Evolutionary conservation across 345 rosid species (phyloP).

Genomic region (Aquilaria yunnanensis): DNA sequence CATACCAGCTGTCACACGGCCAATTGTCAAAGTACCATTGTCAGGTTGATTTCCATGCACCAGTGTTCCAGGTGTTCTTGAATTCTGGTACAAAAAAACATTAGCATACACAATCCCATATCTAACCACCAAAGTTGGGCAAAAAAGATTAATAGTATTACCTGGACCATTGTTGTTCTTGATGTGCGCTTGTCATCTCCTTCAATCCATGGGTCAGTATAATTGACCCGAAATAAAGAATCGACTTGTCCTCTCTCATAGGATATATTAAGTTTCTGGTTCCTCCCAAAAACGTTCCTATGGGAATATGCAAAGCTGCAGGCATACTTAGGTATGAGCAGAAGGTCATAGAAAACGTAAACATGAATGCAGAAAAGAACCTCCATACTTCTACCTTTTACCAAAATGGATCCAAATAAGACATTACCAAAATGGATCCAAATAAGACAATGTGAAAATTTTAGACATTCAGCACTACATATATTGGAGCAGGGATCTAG

Average conservation of each 20-base stretch:
- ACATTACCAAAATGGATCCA: neutral
- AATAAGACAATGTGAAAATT: too few relatives aligned
- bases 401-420: neutral
- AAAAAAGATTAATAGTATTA: conserved; percentile 15
- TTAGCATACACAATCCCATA: conserved; percentile 16
- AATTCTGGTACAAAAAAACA: conserved; percentile 49
- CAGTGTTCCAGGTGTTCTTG: conserved; percentile 91
- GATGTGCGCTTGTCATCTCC: conserved; percentile 94
- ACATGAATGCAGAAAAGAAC: neutral
- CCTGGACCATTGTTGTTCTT: conserved; percentile 91
- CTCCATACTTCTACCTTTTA: neutral
- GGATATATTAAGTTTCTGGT: conserved; percentile 87
- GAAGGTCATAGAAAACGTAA: neutral
- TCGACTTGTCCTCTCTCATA: conserved; percentile 93
- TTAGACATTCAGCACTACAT: too few relatives aligned
- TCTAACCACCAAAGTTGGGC: conserved; percentile 2
- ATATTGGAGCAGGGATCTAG: too few relatives aligned
- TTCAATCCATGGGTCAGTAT: conserved; percentile 99
- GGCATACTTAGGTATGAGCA: neutral
- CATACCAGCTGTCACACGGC: conserved; percentile 69
- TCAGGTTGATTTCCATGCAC: conserved; percentile 85
- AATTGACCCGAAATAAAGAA: conserved; percentile 84
- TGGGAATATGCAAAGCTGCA: conserved; percentile 98
- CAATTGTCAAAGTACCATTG: conserved; percentile 65
- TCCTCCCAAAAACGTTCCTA: conserved; percentile 87